Percentiles rank a stretch among this genome's conserved stretches.
phyloP scores from a whole-genome alignment of 2,329 filamentous ascomycete genomes.

The Salinomyces thailandicus region DNA sequence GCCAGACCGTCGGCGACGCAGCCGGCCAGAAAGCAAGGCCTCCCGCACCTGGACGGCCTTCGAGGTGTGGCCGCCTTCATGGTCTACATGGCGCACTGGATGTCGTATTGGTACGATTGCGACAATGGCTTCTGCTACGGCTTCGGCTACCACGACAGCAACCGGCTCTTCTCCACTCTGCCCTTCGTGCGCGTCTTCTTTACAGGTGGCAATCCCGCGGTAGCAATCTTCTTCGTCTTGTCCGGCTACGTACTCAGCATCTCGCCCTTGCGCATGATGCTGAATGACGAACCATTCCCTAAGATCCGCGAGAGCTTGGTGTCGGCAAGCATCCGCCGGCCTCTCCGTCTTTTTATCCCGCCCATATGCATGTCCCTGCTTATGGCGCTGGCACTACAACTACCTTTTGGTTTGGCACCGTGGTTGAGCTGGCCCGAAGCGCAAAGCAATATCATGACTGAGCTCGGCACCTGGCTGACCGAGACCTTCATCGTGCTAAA shows the following conservation, averaged over 20 bases:
- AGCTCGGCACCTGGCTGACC: slow-evolving; percentile 37
- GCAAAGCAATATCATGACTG: slow-evolving; percentile 33
- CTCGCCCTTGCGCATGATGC: slow-evolving; percentile 25
- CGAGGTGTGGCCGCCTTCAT: slow-evolving; percentile 55
- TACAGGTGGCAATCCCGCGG: slow-evolving; percentile 50
- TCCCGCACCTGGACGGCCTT: slow-evolving; percentile 48
- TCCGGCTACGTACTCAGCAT: slow-evolving; percentile 41
- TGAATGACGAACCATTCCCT: slow-evolving; percentile 22
- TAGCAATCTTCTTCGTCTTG: slow-evolving; percentile 42
- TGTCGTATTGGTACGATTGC: slow-evolving; percentile 8
- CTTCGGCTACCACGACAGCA: slow-evolving; percentile 24
- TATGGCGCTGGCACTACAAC: slow-evolving; percentile 43
- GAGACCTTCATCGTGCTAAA: slow-evolving; percentile 51
- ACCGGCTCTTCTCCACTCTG: slow-evolving; percentile 41
- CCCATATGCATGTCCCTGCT: slow-evolving; percentile 44
- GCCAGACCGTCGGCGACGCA: too few species aligned
- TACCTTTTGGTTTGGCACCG: slow-evolving; percentile 35
- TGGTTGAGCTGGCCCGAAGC: slow-evolving; percentile 13
- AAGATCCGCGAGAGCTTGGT: not conserved
- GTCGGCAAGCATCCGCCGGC: slow-evolving; percentile 38
- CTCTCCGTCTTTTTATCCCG: slow-evolving; percentile 37
- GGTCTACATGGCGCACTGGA: slow-evolving; percentile 34
- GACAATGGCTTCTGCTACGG: slow-evolving; percentile 4
- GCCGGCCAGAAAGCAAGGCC: not conserved
- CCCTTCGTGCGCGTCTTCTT: slow-evolving; percentile 51